Percentiles rank a stretch among this genome's conserved stretches.
phyloP scores from a whole-genome alignment of 345 rosid genomes.

The Citrus sp. region DNA sequence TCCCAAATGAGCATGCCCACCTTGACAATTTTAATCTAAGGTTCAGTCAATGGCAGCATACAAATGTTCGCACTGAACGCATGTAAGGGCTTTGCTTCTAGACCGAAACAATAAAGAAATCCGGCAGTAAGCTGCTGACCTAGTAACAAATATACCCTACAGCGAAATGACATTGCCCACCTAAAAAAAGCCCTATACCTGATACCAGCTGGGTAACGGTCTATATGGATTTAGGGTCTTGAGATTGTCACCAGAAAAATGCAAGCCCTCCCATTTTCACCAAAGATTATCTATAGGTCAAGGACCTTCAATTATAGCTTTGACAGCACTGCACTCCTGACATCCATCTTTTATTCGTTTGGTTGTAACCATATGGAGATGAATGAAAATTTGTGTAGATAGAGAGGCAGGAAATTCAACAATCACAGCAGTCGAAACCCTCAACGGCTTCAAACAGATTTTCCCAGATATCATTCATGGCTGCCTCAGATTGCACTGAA shows the following conservation, averaged over 20 bases:
- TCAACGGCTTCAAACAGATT: not conserved
- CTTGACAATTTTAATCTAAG: not conserved
- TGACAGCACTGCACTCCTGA: not conserved
- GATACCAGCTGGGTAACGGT: not conserved
- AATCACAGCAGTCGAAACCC: not conserved
- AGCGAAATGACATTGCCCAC: not conserved
- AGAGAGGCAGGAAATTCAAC: not conserved
- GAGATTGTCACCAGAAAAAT: not conserved
- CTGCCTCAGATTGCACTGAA: not conserved
- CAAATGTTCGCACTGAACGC: not conserved
- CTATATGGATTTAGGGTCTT: not conserved
- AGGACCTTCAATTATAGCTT: not conserved
- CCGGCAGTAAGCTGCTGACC: not conserved
- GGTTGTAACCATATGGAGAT: not conserved
- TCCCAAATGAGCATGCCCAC: not conserved
- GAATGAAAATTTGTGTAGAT: not conserved
- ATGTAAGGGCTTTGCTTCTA: not conserved
- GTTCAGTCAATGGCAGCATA: not conserved
- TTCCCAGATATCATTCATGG: not conserved
- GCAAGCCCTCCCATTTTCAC: not conserved
- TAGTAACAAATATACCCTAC: not conserved
- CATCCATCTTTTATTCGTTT: not conserved
- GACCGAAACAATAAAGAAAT: not conserved
- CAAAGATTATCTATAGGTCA: not conserved
- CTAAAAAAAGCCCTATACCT: not conserved